phyloP scores from a whole-genome alignment of 306 rosid species.

The Boehmeria nivea region DNA sequence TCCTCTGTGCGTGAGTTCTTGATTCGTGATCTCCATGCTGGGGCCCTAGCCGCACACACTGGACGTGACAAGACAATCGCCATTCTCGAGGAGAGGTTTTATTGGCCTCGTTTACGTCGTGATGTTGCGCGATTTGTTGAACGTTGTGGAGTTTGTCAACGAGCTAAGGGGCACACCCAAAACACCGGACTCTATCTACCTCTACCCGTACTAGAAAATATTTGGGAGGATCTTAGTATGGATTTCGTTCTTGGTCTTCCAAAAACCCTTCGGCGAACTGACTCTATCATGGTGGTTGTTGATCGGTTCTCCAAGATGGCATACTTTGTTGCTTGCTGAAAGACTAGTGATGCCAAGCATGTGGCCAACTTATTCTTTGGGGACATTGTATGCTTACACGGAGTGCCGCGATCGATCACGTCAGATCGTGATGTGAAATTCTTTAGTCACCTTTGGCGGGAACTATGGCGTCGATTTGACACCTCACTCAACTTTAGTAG shows the following conservation, averaged over 20 bases:
- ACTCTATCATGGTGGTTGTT: neutral
- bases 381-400: neutral
- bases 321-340: neutral
- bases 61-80: neutral
- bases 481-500: neutral
- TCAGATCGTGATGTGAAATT: neutral
- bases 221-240: neutral
- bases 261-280: neutral
- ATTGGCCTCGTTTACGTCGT: neutral
- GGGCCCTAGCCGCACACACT: neutral
- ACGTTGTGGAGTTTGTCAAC: neutral
- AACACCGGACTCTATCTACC: neutral
- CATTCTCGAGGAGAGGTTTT: neutral
- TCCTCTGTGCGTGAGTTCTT: neutral
- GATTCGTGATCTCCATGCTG: neutral
- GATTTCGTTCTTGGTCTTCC: neutral
- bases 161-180: neutral
- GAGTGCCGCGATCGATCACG: neutral
- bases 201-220: neutral
- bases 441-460: neutral
- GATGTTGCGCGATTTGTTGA: neutral
- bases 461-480: neutral
- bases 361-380: neutral
- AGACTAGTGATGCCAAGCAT: neutral
- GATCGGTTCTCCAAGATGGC: neutral